A percentile compares a stretch with the other conserved stretches of the same genome.
phyloP scores from a whole-genome alignment of 2,329 filamentous ascomycete genomes.

The Paecilomyces formosus region DNA sequence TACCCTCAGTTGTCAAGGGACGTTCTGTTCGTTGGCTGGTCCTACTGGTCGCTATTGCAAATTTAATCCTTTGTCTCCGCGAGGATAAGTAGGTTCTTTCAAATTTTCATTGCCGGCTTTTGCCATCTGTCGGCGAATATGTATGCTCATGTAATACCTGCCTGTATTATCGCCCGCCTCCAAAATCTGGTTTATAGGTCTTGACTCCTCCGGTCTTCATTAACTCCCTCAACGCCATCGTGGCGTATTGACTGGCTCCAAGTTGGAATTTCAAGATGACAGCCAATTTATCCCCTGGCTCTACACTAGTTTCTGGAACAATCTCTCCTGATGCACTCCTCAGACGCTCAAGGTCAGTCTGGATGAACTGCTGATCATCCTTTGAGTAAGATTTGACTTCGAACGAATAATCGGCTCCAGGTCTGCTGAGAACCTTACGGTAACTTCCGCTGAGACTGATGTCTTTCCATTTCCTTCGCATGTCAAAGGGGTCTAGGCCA shows the following conservation, averaged over 20 bases:
- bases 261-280: constrained; percentile 68
- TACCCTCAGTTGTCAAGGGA: background rate
- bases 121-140: background rate
- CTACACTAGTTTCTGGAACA: constrained; percentile 8
- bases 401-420: constrained; percentile 56
- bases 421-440: constrained; percentile 70
- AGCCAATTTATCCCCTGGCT: constrained; percentile 48
- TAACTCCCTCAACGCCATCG: constrained; percentile 71
- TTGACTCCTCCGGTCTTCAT: constrained; percentile 60
- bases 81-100: background rate
- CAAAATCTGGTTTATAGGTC: constrained; percentile 57
- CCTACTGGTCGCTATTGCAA: background rate
- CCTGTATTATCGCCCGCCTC: constrained; percentile 30
- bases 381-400: constrained; percentile 60
- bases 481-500: constrained; percentile 69
- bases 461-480: constrained; percentile 80
- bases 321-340: constrained; percentile 26
- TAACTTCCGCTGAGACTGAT: constrained; percentile 85
- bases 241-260: constrained; percentile 74
- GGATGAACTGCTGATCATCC: constrained; percentile 73
- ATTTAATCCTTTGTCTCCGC: background rate
- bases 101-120: background rate
- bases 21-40: background rate
- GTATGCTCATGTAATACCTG: background rate
- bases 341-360: constrained; percentile 74